Conservation (phyloP, 2,329 filamentous ascomycete genomes). For the Aschersonia sp. region DNA sequence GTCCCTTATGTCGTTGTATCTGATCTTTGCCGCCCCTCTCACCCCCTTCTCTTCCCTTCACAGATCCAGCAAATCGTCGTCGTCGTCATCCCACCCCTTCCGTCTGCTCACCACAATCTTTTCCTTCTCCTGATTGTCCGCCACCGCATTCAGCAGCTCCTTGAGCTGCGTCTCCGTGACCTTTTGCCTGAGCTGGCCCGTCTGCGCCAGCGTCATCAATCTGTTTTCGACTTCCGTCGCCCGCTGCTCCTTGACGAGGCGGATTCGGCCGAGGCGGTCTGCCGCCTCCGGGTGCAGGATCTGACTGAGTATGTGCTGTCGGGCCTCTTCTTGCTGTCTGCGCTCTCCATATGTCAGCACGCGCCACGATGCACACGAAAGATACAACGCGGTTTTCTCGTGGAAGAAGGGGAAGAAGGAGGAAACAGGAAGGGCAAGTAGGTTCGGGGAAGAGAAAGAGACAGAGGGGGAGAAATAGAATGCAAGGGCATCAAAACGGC, state of each 20-base stretch:
- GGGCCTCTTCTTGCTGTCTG: conserved; percentile 50
- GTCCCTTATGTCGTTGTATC: too few species aligned
- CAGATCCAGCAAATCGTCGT: conserved; percentile 59
- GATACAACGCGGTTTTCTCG: not conserved
- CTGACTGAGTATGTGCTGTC: conserved; percentile 67
- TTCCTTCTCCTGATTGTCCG: conserved; percentile 63
- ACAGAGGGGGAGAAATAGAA: not conserved
- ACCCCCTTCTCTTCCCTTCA: conserved; percentile 13
- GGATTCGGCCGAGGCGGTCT: conserved; percentile 85
- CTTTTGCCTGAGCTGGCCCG: conserved; percentile 73
- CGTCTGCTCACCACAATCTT: conserved; percentile 78
- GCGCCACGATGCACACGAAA: too few species aligned
- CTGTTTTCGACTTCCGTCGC: conserved; percentile 85
- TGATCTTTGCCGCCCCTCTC: too few species aligned
- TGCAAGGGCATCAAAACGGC: not conserved
- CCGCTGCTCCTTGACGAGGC: conserved; percentile 85
- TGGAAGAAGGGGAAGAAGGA: not conserved
- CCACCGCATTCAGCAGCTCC: conserved; percentile 72
- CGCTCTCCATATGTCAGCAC: not conserved
- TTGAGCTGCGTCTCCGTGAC: conserved; percentile 91
- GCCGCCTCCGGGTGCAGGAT: conserved; percentile 91
- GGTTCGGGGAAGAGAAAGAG: not conserved
- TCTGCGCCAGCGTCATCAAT: conserved; percentile 78
- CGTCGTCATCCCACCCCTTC: conserved; percentile 75
- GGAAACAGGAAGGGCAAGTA: not conserved